A percentile compares a stretch with the other conserved stretches of the same genome.
phyloP scores from a whole-genome alignment of 768 basidiomycete species.

The Mycena sanguinolenta region DNA sequence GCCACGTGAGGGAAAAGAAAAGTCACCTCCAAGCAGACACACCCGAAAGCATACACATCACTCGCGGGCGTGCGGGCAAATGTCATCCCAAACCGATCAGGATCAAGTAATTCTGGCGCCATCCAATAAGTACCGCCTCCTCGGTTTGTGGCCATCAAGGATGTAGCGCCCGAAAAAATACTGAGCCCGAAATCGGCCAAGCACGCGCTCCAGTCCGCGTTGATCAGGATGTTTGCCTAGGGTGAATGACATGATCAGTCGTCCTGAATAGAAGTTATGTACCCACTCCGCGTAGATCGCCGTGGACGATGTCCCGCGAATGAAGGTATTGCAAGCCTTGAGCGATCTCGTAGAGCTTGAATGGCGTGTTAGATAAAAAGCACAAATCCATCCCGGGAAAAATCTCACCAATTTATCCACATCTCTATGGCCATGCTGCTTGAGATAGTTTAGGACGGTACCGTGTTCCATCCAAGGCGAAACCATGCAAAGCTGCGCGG shows the following conservation, averaged over 20 bases:
- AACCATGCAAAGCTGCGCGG: neutral
- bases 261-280: neutral
- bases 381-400: neutral
- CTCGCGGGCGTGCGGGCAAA: conserved; percentile 14
- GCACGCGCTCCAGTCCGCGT: neutral
- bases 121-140: neutral
- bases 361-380: neutral
- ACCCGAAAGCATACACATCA: conserved; percentile 29
- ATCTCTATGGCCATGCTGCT: neutral
- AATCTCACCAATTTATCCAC: neutral
- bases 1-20: neutral
- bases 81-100: neutral
- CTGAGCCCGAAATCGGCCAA: neutral
- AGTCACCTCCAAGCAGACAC: conserved; percentile 26
- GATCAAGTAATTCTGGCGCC: neutral
- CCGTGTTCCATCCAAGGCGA: neutral
- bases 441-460: neutral
- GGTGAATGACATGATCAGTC: neutral
- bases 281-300: neutral
- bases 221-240: neutral
- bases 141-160: neutral
- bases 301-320: neutral
- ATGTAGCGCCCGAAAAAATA: neutral
- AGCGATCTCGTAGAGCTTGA: neutral
- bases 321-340: neutral